These are phyloP conservation scores for Nigrospora sphaerica DNA, from an alignment of 2,329 filamentous ascomycete genomes.

Conservation along the genomic window DNA sequence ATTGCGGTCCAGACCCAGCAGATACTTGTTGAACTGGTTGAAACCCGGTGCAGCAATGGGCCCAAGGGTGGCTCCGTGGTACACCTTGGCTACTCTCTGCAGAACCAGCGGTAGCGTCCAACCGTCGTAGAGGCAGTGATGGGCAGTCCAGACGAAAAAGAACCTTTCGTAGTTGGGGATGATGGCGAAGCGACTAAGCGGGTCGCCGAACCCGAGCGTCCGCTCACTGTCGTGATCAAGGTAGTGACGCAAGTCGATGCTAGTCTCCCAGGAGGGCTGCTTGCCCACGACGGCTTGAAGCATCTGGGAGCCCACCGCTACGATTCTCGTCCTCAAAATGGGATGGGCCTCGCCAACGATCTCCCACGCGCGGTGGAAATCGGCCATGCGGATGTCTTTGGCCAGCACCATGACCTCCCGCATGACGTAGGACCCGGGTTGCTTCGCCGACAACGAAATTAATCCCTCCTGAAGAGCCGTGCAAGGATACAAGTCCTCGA, in stretches of 20 bases:
- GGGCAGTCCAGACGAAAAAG: constrained; percentile 4
- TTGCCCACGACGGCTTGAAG: background rate
- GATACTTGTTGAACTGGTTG: background rate
- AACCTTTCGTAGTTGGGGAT: background rate
- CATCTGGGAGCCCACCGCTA: background rate
- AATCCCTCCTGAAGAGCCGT: background rate
- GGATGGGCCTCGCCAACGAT: background rate
- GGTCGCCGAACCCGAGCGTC: background rate
- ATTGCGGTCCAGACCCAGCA: background rate
- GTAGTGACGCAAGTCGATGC: background rate
- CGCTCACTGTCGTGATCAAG: background rate
- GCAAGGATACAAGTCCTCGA: background rate
- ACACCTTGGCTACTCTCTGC: background rate
- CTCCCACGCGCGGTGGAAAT: background rate
- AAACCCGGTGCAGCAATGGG: background rate
- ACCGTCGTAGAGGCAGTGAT: constrained; percentile 4
- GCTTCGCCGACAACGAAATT: background rate
- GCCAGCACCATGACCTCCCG: background rate
- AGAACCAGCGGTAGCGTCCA: constrained; percentile 3
- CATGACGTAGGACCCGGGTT: background rate
- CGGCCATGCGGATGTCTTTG: background rate
- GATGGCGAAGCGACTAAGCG: background rate
- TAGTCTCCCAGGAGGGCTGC: background rate
- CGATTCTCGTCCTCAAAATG: background rate
- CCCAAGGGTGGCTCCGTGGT: background rate